These are phyloP conservation scores for Sphenostylis stenocarpa DNA, from an alignment of 306 rosid genomes.

Conservation along the genomic window DNA sequence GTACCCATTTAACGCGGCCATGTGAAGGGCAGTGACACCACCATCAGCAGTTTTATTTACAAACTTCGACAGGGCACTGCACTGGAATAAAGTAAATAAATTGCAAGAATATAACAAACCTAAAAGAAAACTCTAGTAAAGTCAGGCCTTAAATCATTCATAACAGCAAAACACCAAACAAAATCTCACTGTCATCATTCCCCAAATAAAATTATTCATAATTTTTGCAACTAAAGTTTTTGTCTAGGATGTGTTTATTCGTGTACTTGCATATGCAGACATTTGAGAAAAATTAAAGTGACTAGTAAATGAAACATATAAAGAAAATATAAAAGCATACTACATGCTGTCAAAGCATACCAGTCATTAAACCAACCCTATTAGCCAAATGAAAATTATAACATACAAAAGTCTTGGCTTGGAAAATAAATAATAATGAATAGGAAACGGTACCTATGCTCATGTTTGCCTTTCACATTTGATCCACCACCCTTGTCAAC, in stretches of 20 bases:
- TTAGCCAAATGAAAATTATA: neutral
- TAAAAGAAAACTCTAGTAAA: slow-evolving; percentile 24
- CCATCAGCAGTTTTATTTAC: slow-evolving; percentile 92
- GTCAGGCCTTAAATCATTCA: neutral
- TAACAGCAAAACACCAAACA: neutral
- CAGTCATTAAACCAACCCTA: neutral
- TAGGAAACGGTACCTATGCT: slow-evolving; percentile 57
- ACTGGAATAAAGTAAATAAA: slow-evolving; percentile 78
- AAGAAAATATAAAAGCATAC: neutral
- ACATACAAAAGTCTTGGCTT: neutral
- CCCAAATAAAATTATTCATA: neutral
- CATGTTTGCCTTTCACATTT: slow-evolving; percentile 50
- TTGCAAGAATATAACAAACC: slow-evolving; percentile 47
- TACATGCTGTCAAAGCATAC: neutral
- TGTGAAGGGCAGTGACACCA: slow-evolving; percentile 90
- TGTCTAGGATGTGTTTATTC: neutral
- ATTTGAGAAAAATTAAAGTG: neutral
- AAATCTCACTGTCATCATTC: slow-evolving; percentile 22
- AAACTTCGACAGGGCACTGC: slow-evolving; percentile 96
- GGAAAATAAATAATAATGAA: slow-evolving; percentile 24
- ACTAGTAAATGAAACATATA: neutral
- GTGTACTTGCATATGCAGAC: neutral
- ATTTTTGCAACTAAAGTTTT: slow-evolving; percentile 5
- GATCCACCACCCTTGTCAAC: slow-evolving; percentile 45
- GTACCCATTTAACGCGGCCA: slow-evolving; percentile 89